Evolutionary conservation across 1,284 basidiomycete species (phyloP), one percentile per base, ranked within the genome.

Genomic region (Leucocoprinus gongylophorus): DNA sequence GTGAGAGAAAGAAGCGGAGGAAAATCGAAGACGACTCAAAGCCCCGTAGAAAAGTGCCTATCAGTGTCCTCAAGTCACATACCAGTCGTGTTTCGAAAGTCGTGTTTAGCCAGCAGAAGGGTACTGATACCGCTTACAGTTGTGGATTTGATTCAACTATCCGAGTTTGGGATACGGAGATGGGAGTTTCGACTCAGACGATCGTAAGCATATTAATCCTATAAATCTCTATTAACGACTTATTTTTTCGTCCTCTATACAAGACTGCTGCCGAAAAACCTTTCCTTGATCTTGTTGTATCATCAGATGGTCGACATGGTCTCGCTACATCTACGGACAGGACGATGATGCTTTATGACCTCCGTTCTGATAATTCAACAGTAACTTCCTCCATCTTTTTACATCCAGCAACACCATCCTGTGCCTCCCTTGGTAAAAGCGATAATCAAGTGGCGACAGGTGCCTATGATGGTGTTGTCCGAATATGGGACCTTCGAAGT

Each of bases 401-500:
- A 30, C 89, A 92, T 61, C 73, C 83, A 3, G 78, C 86, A 0
- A 88, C 87, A 5, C 89, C 92, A 0, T 85, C 88, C 0, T 83
- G 83, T 52, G 67, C 95, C 17, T 73, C 76, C 1, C 65, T 79
- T 0, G 74, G 76, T 0, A 59, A 67, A 2, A 57, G 18, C 21
- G 59, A 65, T 15, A 64, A 87, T 59, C 88, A 91, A 57, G 73
- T 94, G 17, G 75, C 88, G 7, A 88, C 82, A 0, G 93, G 90
- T 1, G 83, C 85, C 0, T 93, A 94, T 64, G 89, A 93, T 56
- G 90, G 91, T 32, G 71, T 83, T 0, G 83, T 88, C 2, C 78
- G 91, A 23, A 71, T 97, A 17, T 97, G 92, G 92, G 94, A 97
- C 66, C 68, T 92, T 26, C 75, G 92, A 1, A 88, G 84, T 59